Percentiles rank a stretch among this genome's conserved stretches.
Evolutionary conservation across 2,329 filamentous ascomycete species (phyloP).

Genomic region (Beauveria asiatica): DNA sequence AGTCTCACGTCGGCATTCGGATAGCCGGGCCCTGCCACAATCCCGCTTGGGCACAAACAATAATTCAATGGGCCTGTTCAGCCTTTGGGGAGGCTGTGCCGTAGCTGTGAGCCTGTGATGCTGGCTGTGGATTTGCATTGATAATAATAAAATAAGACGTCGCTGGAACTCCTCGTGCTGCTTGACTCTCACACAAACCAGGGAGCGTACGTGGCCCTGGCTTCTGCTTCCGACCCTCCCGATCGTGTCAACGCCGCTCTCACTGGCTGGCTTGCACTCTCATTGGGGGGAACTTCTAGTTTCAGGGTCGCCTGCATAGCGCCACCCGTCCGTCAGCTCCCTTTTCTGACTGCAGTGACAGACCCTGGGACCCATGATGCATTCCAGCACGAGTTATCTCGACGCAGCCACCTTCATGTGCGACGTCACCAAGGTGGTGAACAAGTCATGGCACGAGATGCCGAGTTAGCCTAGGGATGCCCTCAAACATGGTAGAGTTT

Average conservation of each 20-base stretch:
- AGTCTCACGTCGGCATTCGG: conserved; percentile 1
- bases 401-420: background rate
- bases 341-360: conserved; percentile 4
- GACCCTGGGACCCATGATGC: background rate
- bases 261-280: background rate
- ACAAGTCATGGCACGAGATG: background rate
- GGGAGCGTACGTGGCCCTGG: conserved; percentile 1
- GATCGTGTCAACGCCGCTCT: background rate
- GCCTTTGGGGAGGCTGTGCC: background rate
- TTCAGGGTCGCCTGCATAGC: conserved; percentile 3
- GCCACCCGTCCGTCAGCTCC: background rate
- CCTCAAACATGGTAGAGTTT: background rate
- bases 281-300: background rate
- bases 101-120: background rate
- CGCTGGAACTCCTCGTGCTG: too few relatives aligned
- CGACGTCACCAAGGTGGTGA: background rate
- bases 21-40: background rate
- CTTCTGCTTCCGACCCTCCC: background rate
- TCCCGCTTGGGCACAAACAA: conserved; percentile 1
- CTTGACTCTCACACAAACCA: too few relatives aligned
- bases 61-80: background rate
- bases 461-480: background rate
- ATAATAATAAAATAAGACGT: too few relatives aligned
- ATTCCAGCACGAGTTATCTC: background rate
- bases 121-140: too few relatives aligned